A percentile compares a stretch with the other conserved stretches of the same genome.
phyloP scores from a whole-genome alignment of 1,284 basidiomycete genomes.

The Uromyces viciae-fabae region DNA sequence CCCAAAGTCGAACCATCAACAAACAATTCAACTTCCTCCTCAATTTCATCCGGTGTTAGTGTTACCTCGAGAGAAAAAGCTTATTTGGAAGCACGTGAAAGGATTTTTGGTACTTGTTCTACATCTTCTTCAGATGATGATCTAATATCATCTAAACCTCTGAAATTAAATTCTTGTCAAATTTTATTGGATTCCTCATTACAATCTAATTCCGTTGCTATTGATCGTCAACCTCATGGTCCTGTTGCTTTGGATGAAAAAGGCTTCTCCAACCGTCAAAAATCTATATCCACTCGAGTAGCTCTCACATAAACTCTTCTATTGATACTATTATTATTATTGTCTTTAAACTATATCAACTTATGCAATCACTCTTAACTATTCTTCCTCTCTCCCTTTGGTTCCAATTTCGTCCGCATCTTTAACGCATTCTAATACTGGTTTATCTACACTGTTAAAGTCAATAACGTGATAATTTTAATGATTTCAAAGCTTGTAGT shows the following conservation, averaged over 20 bases:
- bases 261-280: conserved; percentile 35
- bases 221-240: conserved; percentile 34
- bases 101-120: conserved; percentile 12
- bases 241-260: conserved; percentile 6
- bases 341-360: too few relatives aligned
- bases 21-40: not conserved
- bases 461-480: too few relatives aligned
- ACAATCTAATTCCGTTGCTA: not conserved
- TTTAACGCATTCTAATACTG: too few relatives aligned
- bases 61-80: conserved; percentile 26
- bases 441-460: too few relatives aligned
- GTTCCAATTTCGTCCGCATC: too few relatives aligned
- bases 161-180: not conserved
- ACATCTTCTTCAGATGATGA: not conserved
- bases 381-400: too few relatives aligned
- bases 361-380: too few relatives aligned
- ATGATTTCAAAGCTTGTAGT: too few relatives aligned
- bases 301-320: too few relatives aligned
- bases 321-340: too few relatives aligned
- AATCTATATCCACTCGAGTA: conserved; percentile 2
- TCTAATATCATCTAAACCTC: not conserved
- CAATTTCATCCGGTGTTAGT: not conserved
- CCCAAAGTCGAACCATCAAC: not conserved
- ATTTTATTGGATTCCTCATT: not conserved
- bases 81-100: conserved; percentile 26